A percentile compares a stretch with the other conserved stretches of the same genome.
Evolutionary conservation across 2,329 filamentous ascomycete genomes (phyloP).

Genomic region (Ophiostoma australiae): DNA sequence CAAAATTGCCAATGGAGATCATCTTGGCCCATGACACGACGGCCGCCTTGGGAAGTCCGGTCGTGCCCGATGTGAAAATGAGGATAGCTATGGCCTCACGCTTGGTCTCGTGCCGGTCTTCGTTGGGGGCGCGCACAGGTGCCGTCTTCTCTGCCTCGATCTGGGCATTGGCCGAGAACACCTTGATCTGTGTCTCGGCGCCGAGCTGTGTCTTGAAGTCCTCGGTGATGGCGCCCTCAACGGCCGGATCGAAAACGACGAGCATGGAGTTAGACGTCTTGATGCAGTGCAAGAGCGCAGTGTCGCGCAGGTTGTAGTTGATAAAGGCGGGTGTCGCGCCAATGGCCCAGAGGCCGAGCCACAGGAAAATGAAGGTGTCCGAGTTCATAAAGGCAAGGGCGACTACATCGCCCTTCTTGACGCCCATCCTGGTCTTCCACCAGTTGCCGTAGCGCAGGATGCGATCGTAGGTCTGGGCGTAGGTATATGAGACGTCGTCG

Average conservation of each 20-base stretch:
- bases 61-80: slow-evolving; percentile 83
- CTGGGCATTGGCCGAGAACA: slow-evolving; percentile 57
- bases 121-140: slow-evolving; percentile 55
- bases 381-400: slow-evolving; percentile 79
- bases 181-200: slow-evolving; percentile 51
- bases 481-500: slow-evolving; percentile 65
- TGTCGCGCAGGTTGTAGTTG: slow-evolving; percentile 75
- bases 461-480: slow-evolving; percentile 66
- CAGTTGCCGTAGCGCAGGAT: slow-evolving; percentile 69
- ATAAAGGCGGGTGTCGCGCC: slow-evolving; percentile 80
- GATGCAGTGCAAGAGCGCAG: slow-evolving; percentile 69
- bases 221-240: slow-evolving; percentile 53
- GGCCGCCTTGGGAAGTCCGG: slow-evolving; percentile 75
- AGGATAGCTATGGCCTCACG: slow-evolving; percentile 60
- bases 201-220: slow-evolving; percentile 49
- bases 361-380: slow-evolving; percentile 69
- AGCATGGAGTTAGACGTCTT: slow-evolving; percentile 61
- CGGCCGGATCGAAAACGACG: slow-evolving; percentile 61
- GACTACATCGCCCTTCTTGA: slow-evolving; percentile 69
- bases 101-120: slow-evolving; percentile 47
- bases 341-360: slow-evolving; percentile 75
- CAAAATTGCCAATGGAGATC: slow-evolving; percentile 49
- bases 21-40: slow-evolving; percentile 69
- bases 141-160: slow-evolving; percentile 48
- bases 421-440: slow-evolving; percentile 58